Conservation (phyloP, 352 stramenopile genomes). For the Globisporangium paddicum region DNA sequence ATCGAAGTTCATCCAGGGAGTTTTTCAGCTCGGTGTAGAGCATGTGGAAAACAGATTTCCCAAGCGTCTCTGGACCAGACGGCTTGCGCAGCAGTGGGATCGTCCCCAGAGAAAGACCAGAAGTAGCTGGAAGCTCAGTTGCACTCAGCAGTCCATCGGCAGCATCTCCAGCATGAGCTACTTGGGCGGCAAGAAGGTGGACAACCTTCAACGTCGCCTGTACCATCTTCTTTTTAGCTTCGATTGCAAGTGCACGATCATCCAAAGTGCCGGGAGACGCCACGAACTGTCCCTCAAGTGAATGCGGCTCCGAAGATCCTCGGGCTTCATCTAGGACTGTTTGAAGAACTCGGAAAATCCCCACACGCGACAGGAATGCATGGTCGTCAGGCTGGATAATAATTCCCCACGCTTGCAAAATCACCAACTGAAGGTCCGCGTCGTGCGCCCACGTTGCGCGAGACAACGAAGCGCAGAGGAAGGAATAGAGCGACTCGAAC, state of each 20-base stretch:
- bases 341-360: conserved; percentile 87
- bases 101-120: conserved; percentile 46
- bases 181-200: conserved; percentile 83
- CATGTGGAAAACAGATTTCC: conserved; percentile 91
- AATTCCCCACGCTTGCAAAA: conserved; percentile 82
- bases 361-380: conserved; percentile 85
- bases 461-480: conserved; percentile 70
- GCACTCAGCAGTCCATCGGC: conserved; percentile 50
- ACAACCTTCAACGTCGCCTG: conserved; percentile 86
- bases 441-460: conserved; percentile 83
- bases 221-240: conserved; percentile 76
- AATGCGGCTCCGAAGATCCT: conserved; percentile 35
- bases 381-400: conserved; percentile 88
- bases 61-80: conserved; percentile 81
- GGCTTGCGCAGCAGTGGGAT: conserved; percentile 82
- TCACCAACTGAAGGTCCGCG: conserved; percentile 73
- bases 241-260: conserved; percentile 31
- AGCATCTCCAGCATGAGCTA: conserved; percentile 71
- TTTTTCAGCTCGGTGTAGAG: conserved; percentile 89
- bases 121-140: conserved; percentile 40
- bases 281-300: conserved; percentile 18
- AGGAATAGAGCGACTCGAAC: conserved; percentile 84
- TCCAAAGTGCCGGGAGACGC: conserved; percentile 24
- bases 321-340: conserved; percentile 86
- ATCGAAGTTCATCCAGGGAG: conserved; percentile 68